Base-by-base conservation (phyloP, 2,329 filamentous ascomycete species). In the Hypoxylon sp. region DNA sequence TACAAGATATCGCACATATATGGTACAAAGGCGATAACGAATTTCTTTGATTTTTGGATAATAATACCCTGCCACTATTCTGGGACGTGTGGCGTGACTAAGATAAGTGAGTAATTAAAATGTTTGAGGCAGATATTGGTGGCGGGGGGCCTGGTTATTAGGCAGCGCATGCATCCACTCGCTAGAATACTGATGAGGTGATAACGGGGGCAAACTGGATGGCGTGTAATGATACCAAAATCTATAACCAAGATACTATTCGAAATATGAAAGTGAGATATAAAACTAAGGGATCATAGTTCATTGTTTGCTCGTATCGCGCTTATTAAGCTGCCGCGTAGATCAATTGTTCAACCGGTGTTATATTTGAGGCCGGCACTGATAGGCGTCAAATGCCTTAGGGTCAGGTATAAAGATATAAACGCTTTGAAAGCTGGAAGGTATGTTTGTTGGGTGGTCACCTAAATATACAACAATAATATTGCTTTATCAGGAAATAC, bases 161-260 rank as follows among this genome's bases (percentile, higher is more conserved):
- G 48, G 62, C 24, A 47, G 35, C 48, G 39, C 26, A 29, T 42
- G 58, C 59, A 61, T 61, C 31, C 62, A 54, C 50, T 65, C 62
- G 62, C 62, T 64, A 26, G 31, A 51, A 53, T 51, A 11, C 33
- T 29, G 48, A 44, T 22, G 19, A 9, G 48, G 26, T 33, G 33
- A 47, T 31, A 53, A 60, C 31, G 14, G 55, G 42, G n/a, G 17
- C 19, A 44, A 24, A n/a, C 29, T 31, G 29, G 29, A 31, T 31
- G 29, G 29, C 26, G 42, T 37, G 44, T 50, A 55, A 55, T 59
- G 66, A 69, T 69, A 66, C 62, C 62, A 69, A 53, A 66, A 61
- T 47, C 52, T 42, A 52, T 26, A 26, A 46, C 31, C 31, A 46
- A 51, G 31, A 5, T 44, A 19, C 14, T 29, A 48, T 22, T 5